Base-by-base conservation (phyloP, 2,329 filamentous ascomycete species). In the Phialophora macrospora region DNA sequence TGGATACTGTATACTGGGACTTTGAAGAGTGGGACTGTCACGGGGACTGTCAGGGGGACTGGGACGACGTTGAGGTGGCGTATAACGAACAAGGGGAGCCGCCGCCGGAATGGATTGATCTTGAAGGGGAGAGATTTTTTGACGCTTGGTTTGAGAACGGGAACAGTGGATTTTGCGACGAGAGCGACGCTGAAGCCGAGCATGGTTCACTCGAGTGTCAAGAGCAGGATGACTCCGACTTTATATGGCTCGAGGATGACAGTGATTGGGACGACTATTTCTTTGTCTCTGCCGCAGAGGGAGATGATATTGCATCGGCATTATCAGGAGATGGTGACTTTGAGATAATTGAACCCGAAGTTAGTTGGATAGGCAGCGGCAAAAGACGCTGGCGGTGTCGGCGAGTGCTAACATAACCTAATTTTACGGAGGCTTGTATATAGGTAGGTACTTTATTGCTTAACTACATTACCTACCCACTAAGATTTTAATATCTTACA, bases 61-160 rank as follows among this genome's bases (percentile, higher is more conserved):
- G 30, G n/a, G 60, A 63, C 1, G 7, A 2, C 14, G 24, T 49
- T 4, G 24, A 57, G 41, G 17, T 55, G 52, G 52, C n/a, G 12
- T 49, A 30, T 7, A 60, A 54, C 28, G 58, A 54, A 34, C 17
- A 28, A 1, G 30, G 28, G 7, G 58, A 60, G 48, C 28, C 41
- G 24, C 58, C 22, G 20, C 44, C 44, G 4, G n/a, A 20, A 4
- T 52, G 32, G 46, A 46, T 60, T 8, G 20, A 34, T 41, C 58
- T 60, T 9, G 48, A 54, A 12, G 58, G 58, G 3, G 58, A 51
- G 48, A 20, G 32, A 9, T 38, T 34, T 22, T 41, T 14, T 3
- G 58, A 54, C 11, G 58, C 48, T 14, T 51, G 48, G 48, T 51
- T 51, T 14, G 48, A 51, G 22, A 44, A 20, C 17, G 38, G 38